Base-by-base conservation (phyloP, 2,329 filamentous ascomycete genomes). In the Hypoxylon sp. region DNA sequence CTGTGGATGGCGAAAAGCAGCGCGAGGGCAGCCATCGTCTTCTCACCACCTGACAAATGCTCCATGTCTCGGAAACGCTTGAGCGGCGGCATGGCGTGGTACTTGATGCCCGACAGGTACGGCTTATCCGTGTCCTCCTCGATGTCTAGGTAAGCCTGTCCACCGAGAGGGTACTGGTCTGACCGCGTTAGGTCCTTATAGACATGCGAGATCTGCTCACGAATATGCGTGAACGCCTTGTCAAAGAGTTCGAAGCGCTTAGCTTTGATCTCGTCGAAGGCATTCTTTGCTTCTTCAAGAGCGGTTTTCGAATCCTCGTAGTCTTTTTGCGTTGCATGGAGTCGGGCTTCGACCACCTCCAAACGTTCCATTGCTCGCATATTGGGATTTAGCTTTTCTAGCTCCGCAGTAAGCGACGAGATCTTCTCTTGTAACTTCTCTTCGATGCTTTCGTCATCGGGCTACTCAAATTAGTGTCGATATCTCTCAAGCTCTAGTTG, bases 31-130 rank as follows among this genome's bases (percentile, higher is more conserved):
- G 96, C 96, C 90, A 99, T 99, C 0, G 96, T 99, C 85, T 99
- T 99, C 81, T 99, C 96, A 60, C 96, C 96, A 74, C 96, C 96
- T 1, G 93, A 97, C 8, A 99, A 84, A 77, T 97, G 96, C 79
- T 99, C 96, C 96, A 99, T 99, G 78, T 99, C 96, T 73, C 96
- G 88, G 87, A 99, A 99, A 47, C 96, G 93, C 82, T 99, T 99
- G 68, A 97, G 88, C 1, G 96, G 96, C 19, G 96, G 96, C 94
- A 98, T 99, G 68, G 96, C 96, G 77, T 98, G 94, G 80, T 99
- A 99, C 77, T 97, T 97, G 80, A 99, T 94, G 30, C 96, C 96
- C 41, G 92, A 93, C 3, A 97, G 87, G 78, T 98, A 99, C 0
- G 96, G 96, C 75, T 97, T 95, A 69, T 97, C 94, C n/a, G 91